Evolutionary conservation across 495 filamentous ascomycete genomes (phyloP).

Genomic region (Aspergillus sclerotiicarbonarius): DNA sequence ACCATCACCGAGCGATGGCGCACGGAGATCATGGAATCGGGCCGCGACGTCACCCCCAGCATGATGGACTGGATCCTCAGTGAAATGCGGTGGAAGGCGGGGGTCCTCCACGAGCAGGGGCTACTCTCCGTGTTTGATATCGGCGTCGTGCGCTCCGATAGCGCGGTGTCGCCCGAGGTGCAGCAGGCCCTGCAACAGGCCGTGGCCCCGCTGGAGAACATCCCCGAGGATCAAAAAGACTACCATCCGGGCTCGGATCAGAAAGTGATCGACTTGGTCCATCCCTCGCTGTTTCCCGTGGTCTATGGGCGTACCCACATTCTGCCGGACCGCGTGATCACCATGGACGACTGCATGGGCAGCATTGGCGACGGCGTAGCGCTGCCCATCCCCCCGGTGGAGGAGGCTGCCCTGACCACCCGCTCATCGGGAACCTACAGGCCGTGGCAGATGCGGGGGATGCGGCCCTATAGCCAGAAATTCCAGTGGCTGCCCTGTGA

Average conservation of each 20-base stretch:
- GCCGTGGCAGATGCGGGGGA: neutral
- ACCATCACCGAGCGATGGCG: conserved; percentile 38
- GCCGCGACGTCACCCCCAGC: conserved; percentile 33
- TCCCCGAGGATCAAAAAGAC: conserved; percentile 49
- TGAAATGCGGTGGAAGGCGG: conserved; percentile 49
- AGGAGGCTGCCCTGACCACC: neutral
- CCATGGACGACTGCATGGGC: conserved; percentile 39
- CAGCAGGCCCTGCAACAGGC: conserved; percentile 24
- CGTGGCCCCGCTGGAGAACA: conserved; percentile 39
- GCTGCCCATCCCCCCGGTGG: conserved; percentile 13
- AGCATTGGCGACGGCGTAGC: conserved; percentile 40
- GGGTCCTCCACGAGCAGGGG: conserved; percentile 27
- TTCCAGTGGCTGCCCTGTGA: conserved; percentile 64
- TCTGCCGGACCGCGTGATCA: conserved; percentile 36
- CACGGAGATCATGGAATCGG: conserved; percentile 26
- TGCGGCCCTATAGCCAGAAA: conserved; percentile 17
- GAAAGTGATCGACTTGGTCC: conserved; percentile 59
- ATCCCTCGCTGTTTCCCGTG: conserved; percentile 61
- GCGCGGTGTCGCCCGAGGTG: conserved; percentile 26
- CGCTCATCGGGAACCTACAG: neutral
- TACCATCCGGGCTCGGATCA: conserved; percentile 56
- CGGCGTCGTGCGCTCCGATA: conserved; percentile 40
- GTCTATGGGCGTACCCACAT: conserved; percentile 52
- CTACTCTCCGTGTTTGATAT: conserved; percentile 28
- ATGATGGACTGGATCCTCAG: conserved; percentile 53